Evolutionary conservation across 2,329 filamentous ascomycete species (phyloP).

Genomic region (Fusarium sp.): DNA sequence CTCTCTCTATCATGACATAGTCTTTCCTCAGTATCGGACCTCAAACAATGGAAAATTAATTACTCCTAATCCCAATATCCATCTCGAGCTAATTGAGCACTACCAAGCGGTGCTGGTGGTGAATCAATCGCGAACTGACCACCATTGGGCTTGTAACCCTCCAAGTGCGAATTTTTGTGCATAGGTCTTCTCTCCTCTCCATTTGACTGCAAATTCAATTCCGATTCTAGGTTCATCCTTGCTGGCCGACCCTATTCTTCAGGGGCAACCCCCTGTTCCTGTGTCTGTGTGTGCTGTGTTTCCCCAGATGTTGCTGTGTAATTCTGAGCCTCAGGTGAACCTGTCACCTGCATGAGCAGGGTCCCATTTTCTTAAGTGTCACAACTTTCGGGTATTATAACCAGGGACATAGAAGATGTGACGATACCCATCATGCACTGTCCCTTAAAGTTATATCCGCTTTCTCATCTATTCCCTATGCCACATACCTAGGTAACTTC

Average conservation of each 20-base stretch:
- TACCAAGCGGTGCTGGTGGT: conserved; percentile 18
- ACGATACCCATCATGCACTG: neutral
- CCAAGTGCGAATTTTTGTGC: neutral
- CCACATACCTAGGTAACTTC: neutral
- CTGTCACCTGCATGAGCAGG: conserved; percentile 35
- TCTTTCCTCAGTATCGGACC: neutral
- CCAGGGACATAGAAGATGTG: neutral
- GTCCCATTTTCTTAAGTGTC: neutral
- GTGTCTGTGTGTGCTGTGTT: conserved; percentile 21
- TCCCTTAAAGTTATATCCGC: neutral
- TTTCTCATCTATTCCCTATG: conserved; percentile 11
- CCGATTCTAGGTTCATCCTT: conserved; percentile 21
- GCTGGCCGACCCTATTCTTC: conserved; percentile 7
- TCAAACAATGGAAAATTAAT: neutral
- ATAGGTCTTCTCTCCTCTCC: neutral
- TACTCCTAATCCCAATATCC: conserved; percentile 6
- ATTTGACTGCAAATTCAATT: conserved; percentile 6
- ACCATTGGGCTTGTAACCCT: conserved; percentile 3
- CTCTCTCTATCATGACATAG: neutral
- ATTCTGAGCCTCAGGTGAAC: conserved; percentile 47
- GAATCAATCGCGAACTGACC: conserved; percentile 19
- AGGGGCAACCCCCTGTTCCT: conserved; percentile 26
- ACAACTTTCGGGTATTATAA: too few relatives aligned
- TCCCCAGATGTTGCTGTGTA: conserved; percentile 34
- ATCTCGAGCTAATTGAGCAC: conserved; percentile 8